Base-by-base conservation (phyloP, 148 eudicot genomes). In the Hydrangea macrophylla region DNA sequence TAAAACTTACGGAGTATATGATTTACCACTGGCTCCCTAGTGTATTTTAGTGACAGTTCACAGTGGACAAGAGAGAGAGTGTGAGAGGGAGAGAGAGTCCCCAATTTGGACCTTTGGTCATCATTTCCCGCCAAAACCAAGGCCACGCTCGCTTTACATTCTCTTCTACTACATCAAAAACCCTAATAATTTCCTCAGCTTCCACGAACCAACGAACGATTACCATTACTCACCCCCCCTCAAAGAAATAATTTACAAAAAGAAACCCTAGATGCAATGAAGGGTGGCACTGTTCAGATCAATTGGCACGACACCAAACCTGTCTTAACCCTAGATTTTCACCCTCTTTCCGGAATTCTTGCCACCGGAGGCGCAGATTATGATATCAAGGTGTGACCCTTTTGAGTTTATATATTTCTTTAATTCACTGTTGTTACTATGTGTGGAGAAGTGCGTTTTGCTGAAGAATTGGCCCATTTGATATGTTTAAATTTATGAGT, bases 341-440 rank as follows among this genome's bases (percentile, higher is more conserved):
- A 94, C 74, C 92, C 92, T n/a, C 3, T 70, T 55, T 76, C 98
- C 36, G 92, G 86, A 10, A 55, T 78, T 67, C 86, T 94, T 22
- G 97, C 96, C 64, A 94, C 97, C 20, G 98, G 86, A 42, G 98
- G 98, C 58, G 96, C 98, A 71, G 98, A 94, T 75, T 90, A 71
- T 67, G 98, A 94, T 62, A 84, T 94, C 71, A 90, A 94, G 97
- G 98, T 90, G 6, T 18, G 0, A 25, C 25, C 39, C 36, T 40
- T 33, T n/a, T 48, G 9, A 53, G 13, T 36, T 33, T 39, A 22
- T 60, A 6, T 33, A 0, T 20, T 24, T 45, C 55, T 60, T 30
- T 22, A 20, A 35, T 36, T 33, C 35, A 54, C 17, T 4, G 3
- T 55, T 4, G 20, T 5, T 48, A 48, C 64, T 24, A 9, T 28